A percentile compares a stretch with the other conserved stretches of the same genome.
These are phyloP conservation scores for Cyberlindnera amylophila DNA, from an alignment of 805 yeast genomes.

Conservation along the genomic window DNA sequence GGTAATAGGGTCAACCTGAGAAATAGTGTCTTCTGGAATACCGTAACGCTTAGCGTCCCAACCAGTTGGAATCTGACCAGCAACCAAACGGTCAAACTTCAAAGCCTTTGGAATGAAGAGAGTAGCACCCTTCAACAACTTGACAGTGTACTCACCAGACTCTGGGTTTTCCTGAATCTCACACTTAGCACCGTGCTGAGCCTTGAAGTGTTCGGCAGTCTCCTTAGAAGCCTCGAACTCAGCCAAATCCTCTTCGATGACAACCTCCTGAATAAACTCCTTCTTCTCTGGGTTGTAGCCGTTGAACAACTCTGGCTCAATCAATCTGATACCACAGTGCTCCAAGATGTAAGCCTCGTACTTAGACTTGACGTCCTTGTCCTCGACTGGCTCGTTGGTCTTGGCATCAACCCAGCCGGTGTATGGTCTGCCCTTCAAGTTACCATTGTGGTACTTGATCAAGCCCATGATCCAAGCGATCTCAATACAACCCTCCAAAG, in stretches of 20 bases:
- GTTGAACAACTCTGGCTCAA: conserved; percentile 90
- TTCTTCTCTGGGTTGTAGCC: conserved; percentile 96
- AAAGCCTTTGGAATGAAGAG: conserved; percentile 80
- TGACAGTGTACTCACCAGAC: conserved; percentile 88
- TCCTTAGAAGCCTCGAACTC: conserved; percentile 93
- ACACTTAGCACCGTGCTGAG: conserved; percentile 89
- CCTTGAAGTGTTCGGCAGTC: conserved; percentile 91
- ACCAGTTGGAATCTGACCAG: conserved; percentile 92
- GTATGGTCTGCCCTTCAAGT: conserved; percentile 83
- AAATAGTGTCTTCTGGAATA: conserved; percentile 85
- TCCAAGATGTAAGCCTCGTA: conserved; percentile 86
- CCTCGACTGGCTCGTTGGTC: conserved; percentile 89
- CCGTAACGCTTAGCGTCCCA: conserved; percentile 97
- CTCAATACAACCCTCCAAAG: conserved; percentile 96
- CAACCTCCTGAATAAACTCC: conserved; percentile 90
- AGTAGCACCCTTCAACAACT: conserved; percentile 87
- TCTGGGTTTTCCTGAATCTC: conserved; percentile 87
- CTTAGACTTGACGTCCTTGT: conserved; percentile 85
- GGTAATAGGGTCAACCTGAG: conserved; percentile 96
- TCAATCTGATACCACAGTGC: conserved; percentile 94
- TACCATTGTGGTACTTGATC: conserved; percentile 92
- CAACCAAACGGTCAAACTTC: conserved; percentile 64
- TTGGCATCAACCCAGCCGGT: conserved; percentile 98
- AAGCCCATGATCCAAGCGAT: conserved; percentile 99
- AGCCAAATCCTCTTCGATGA: conserved; percentile 93